phyloP scores from a whole-genome alignment of 306 rosid genomes.

The Cucurbita maxima region DNA sequence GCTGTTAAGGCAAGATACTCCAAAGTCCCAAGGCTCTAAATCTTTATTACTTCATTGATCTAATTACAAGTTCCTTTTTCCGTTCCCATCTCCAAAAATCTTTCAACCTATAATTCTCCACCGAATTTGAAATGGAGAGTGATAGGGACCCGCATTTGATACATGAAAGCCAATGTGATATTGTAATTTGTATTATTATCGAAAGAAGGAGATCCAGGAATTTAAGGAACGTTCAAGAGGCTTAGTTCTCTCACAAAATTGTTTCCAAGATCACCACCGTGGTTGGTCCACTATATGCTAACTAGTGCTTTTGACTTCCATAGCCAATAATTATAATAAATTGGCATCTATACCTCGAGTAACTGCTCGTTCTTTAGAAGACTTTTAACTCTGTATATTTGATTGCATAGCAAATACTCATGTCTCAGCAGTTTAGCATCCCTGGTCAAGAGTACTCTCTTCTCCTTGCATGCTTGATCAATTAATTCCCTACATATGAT shows the following conservation, averaged over 20 bases:
- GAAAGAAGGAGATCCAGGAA: not conserved
- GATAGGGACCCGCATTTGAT: not conserved
- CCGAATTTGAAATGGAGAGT: not conserved
- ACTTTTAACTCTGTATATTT: constrained; percentile 62
- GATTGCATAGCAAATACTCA: constrained; percentile 47
- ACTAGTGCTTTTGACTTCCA: not conserved
- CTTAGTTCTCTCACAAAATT: not conserved
- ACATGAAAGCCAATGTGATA: not conserved
- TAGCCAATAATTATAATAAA: not conserved
- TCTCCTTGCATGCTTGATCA: constrained; percentile 59
- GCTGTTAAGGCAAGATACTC: not conserved
- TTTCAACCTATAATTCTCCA: not conserved
- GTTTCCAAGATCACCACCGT: not conserved
- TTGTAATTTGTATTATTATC: not conserved
- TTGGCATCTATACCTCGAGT: constrained; percentile 42
- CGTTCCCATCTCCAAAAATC: not conserved
- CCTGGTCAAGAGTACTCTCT: constrained; percentile 68
- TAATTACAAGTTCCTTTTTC: not conserved
- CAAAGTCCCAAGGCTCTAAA: not conserved
- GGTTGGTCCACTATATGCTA: not conserved
- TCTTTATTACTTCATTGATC: not conserved
- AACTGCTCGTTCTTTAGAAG: constrained; percentile 91
- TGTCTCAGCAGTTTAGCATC: constrained; percentile 74
- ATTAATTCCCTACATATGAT: constrained; percentile 44
- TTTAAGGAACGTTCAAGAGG: not conserved